Evolutionary conservation across 108 stramenopile species (phyloP), one percentile per base, ranked within the genome.

Genomic region (Fragilaria crotonensis): DNA sequence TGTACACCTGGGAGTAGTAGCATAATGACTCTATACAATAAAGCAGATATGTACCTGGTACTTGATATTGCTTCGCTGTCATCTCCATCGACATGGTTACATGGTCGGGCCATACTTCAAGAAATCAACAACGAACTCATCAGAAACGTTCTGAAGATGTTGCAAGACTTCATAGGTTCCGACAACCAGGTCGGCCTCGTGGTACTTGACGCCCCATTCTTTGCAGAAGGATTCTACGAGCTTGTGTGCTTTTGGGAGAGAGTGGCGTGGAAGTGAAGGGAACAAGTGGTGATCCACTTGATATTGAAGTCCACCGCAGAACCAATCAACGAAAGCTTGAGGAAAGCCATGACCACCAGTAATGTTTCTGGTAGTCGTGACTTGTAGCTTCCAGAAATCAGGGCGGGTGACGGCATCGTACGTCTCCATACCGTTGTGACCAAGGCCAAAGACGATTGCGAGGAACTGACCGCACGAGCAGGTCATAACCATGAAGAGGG

Each of bases 201-300:
- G 95, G 70, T 98, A 99, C 25, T 66, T 73, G 0, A 99, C 96
- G 28, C 87, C 89, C 80, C 97, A 90, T 59, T 97, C 89, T 86
- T 97, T 96, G 90, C 96, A 98, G 72, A 98, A 96, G 0, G 80
- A 78, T 33, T 81, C 78, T 0, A 98, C 97, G 57, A 97, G 68
- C 52, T 78, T 71, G 79, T 96, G 93, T 30, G 84, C 75, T 77
- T 90, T 90, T 1, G 45, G 46, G 44, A 97, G 68, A 75, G 96
- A 96, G 85, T 98, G 94, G 50, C 97, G 72, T 5, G 99, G 99
- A 69, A 97, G 75, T 62, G 72, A 80, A 20, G 99, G 99, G 84
- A 99, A 99, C 48, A 99, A 80, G 78, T 99, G 99, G 70, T 99
- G 99, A 55, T 99, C 99, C 5, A 99, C 96, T 77, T 99, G 99